Base-by-base conservation (phyloP, 192 early-diverging fungal genomes). In the Entomortierella lignicola region DNA sequence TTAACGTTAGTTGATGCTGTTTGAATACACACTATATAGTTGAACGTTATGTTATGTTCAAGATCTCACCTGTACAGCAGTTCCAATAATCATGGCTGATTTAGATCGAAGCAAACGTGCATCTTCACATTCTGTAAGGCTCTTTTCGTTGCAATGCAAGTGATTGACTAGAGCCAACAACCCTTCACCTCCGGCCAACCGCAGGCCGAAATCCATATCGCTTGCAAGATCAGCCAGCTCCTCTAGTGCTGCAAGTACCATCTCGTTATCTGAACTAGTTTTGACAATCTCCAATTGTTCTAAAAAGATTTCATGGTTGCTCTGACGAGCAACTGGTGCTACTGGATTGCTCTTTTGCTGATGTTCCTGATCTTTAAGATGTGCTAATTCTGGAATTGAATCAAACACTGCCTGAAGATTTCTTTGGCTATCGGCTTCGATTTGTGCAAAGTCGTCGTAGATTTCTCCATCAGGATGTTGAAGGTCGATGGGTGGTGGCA, bases 131-230 rank as follows among this genome's bases (percentile, higher is more conserved):
- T 53, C 65, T 29, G 30, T 41, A 12, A 51, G 41, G 12, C 26
- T 60, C 41, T 32, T 55, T 2, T 39, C 57, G 20, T 31, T 15
- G n/a, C 83, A 81, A 21, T 81, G 53, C 42, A 88, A 70, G 17
- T 85, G 73, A 25, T 51, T 53, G 30, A 86, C 37, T 29, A 89
- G 20, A 2, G 73, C 52, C 11, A 63, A 44, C 30, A 89, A 37
- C 0, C 77, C 80, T 2, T 73, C 57, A 0, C 82, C 64, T 18
- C 69, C 66, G 26, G 85, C 55, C 6, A 92, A 81, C 55, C 70
- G 75, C 8, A 86, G 68, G 10, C 89, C 89, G 60, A 88, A 83
- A n/a, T 87, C 82, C 55, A 86, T 79, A 58, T 89, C 85, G 34
- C 88, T 84, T 26, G 85, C 83, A 4, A 90, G 66, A 43, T 91